Conservation (phyloP, 208 protist species). For the Lotmaria passim region DNA sequence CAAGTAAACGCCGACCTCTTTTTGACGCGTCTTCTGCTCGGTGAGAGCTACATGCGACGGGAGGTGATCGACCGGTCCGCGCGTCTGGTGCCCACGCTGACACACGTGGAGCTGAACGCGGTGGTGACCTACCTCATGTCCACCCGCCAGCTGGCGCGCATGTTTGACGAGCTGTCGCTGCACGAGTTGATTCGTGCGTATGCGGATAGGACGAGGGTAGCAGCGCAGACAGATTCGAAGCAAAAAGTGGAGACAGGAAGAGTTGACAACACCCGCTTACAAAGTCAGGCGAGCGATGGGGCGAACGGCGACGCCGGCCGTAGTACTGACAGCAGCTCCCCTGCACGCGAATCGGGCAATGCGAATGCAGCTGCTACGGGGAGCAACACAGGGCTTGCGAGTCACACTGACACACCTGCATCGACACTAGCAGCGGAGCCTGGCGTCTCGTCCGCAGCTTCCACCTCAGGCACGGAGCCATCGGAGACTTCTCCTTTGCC, state of each 20-base stretch:
- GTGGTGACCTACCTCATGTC: constrained; percentile 63
- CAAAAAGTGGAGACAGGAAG: neutral
- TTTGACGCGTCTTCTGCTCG: constrained; percentile 52
- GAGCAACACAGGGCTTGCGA: too few species aligned
- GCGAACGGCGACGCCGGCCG: neutral
- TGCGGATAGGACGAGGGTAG: neutral
- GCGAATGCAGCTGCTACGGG: neutral
- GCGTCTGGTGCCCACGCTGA: constrained; percentile 57
- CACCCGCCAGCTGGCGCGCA: constrained; percentile 43
- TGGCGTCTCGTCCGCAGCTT: neutral
- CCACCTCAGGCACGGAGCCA: neutral
- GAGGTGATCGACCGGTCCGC: constrained; percentile 72
- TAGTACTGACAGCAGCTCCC: neutral
- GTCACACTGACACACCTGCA: too few species aligned
- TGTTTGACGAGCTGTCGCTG: constrained; percentile 69
- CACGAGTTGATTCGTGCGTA: constrained; percentile 30
- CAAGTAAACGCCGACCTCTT: constrained; percentile 42
- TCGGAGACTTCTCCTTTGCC: too few species aligned
- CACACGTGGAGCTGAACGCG: constrained; percentile 43
- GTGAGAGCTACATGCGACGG: constrained; percentile 49
- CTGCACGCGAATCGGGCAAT: neutral
- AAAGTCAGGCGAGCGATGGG: neutral
- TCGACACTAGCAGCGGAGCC: neutral
- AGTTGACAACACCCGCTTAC: neutral
- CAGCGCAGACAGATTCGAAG: neutral